Base-by-base conservation (phyloP, 768 basidiomycete species). In the Mycena pura region DNA sequence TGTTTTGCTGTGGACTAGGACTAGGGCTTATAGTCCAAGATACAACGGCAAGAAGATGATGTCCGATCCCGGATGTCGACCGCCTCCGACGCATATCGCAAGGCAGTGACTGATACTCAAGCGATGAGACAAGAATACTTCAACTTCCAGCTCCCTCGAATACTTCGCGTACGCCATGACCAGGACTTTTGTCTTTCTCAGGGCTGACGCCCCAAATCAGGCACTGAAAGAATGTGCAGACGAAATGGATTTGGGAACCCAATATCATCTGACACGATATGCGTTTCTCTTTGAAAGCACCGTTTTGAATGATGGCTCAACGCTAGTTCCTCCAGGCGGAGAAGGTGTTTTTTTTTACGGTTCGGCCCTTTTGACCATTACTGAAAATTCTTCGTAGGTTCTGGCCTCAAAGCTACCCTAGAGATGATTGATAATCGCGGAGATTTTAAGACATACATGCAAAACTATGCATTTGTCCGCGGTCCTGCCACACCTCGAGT, bases 361-460 rank as follows among this genome's bases (percentile, higher is more conserved):
- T 41, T 24, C n/a, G 24, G n/a, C n/a, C n/a, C n/a, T n/a, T n/a
- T n/a, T n/a, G n/a, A n/a, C n/a, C n/a, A n/a, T n/a, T n/a, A n/a
- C n/a, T n/a, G n/a, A n/a, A n/a, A n/a, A n/a, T n/a, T n/a, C n/a
- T n/a, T n/a, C 22, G 27, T 50, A 40, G 27, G 45, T 63, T 19
- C 62, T 78, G 82, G 96, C 13, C 77, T 99, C 47, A 96, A 96
- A 73, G 80, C 89, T 2, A 86, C 93, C 22, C 89, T 91, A 58
- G 96, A 98, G 73, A 85, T 87, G 6, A 97, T 99, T 67, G 96
- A 99, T 76, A 95, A 95, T 68, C 87, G 95, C 36, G 83, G 88
- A 32, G 97, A 99, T 75, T 99, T 99, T 79, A 96, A 92, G 77
- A 87, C 84, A 8, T 99, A 90, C 72, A 98, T 99, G 96, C 94